Base-by-base conservation (phyloP, 176 grass and related monocot species). In the Avena sativa region DNA sequence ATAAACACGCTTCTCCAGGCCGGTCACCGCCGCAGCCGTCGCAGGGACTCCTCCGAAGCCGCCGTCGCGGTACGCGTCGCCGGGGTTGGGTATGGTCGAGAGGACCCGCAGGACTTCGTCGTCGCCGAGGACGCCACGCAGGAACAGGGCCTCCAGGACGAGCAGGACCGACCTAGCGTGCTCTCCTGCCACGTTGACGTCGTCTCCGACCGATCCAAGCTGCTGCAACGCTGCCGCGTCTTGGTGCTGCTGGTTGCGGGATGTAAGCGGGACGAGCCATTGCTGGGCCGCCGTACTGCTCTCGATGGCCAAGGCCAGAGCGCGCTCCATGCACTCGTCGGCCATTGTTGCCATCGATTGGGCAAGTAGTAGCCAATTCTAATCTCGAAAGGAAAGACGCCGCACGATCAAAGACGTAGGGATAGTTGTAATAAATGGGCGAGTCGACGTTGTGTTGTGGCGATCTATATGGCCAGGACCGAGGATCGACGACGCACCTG, bases 241-340 rank as follows among this genome's bases (percentile, higher is more conserved):
- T 69, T 69, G 66, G 7, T 65, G 10, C 25, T 70, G 40, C 40
- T 43, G 40, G 40, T 43, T 43, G 40, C 40, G 66, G 66, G 68
- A 44, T n/a, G 68, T 17, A n/a, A 71, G 8, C 36, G 36, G 68
- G 36, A 71, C 68, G 36, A 71, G 68, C 68, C 68, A 71, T 8
- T 71, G 68, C 68, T 46, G 68, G 9, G 68, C 68, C 38, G 19
- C 68, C 36, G 68, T 5, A 19, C 68, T 71, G 68, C 36, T 71
- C 17, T 71, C 36, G 36, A 71, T 71, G 9, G 3, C 17, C 9
- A 46, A 71, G 16, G 68, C 1, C 38, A 71, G 68, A 8, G 36
- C 40, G 68, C 9, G 68, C 19, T 71, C 68, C 68, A 46, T 71
- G 68, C 68, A 71, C 17, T 71, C 68, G 36, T 71, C 68, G 36